Percentiles rank a stretch among this genome's conserved stretches.
Conservation (phyloP, 441 rosid species). For the Erodium trifolium region DNA sequence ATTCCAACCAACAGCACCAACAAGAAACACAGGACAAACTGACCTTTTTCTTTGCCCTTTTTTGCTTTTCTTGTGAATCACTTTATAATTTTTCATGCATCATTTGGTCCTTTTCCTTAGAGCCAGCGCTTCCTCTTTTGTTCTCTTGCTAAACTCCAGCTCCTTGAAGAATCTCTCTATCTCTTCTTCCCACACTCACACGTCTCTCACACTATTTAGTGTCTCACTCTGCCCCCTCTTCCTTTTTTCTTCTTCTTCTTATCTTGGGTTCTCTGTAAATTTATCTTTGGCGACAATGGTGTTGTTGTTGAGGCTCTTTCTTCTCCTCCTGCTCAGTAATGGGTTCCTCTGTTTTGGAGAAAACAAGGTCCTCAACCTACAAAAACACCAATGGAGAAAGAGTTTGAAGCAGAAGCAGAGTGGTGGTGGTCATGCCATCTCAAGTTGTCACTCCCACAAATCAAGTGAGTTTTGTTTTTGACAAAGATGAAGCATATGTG, state of each 20-base stretch:
- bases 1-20: slow-evolving; percentile 6
- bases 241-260: not conserved
- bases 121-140: slow-evolving; percentile 50
- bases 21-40: slow-evolving; percentile 8
- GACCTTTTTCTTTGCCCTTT: not conserved
- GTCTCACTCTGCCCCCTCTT: not conserved
- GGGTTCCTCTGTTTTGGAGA: slow-evolving; percentile 28
- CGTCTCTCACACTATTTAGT: too few species aligned
- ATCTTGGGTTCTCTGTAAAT: not conserved
- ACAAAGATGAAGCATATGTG: not conserved
- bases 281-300: slow-evolving; percentile 1
- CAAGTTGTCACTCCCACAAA: slow-evolving; percentile 47
- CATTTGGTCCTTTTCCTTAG: not conserved
- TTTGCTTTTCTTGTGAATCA: slow-evolving; percentile 44
- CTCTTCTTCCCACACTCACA: too few species aligned
- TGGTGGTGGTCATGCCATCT: slow-evolving; percentile 9
- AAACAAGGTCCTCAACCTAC: slow-evolving; percentile 40
- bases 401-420: too few species aligned
- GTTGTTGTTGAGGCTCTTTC: not conserved
- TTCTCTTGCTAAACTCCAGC: slow-evolving; percentile 72
- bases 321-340: slow-evolving; percentile 9
- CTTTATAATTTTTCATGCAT: slow-evolving; percentile 75
- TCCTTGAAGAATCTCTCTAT: slow-evolving; percentile 38
- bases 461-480: slow-evolving; percentile 41
- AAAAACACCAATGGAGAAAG: slow-evolving; percentile 34